Conservation (phyloP, 2,329 filamentous ascomycete genomes). For the Conoideocrella luteorostrata region DNA sequence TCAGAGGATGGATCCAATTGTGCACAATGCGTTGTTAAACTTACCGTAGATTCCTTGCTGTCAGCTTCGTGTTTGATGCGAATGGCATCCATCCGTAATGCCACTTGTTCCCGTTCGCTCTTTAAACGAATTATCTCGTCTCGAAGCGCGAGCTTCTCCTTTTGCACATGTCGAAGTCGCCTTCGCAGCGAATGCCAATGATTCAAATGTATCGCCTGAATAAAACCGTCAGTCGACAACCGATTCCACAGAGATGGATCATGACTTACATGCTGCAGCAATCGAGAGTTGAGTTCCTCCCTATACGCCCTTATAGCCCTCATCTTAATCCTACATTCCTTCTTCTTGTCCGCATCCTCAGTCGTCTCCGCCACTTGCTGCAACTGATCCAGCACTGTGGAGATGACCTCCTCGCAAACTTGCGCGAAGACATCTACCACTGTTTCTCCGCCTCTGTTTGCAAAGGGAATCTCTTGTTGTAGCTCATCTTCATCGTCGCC, state of each 20-base stretch:
- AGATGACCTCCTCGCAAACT: conserved; percentile 54
- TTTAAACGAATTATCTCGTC: conserved; percentile 55
- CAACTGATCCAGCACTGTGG: conserved; percentile 41
- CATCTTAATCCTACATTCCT: conserved; percentile 49
- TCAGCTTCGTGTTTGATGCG: conserved; percentile 52
- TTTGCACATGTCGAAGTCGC: conserved; percentile 50
- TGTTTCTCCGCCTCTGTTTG: conserved; percentile 50
- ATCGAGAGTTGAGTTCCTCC: conserved; percentile 47
- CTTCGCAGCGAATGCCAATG: conserved; percentile 51
- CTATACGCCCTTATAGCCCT: conserved; percentile 52
- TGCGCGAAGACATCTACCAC: conserved; percentile 56
- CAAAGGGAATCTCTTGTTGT: conserved; percentile 46
- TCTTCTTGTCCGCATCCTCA: conserved; percentile 40
- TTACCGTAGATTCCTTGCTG: conserved; percentile 44
- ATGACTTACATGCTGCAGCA: conserved; percentile 52
- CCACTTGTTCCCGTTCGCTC: conserved; percentile 55
- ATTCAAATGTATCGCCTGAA: conserved; percentile 52
- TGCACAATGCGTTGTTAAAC: conserved; percentile 14
- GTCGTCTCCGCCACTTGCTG: conserved; percentile 32
- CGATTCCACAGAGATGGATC: neutral
- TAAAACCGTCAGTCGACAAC: neutral
- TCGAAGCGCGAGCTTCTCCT: conserved; percentile 49
- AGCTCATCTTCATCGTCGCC: conserved; percentile 41
- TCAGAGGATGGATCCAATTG: no score
- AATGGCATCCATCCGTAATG: conserved; percentile 56